phyloP scores from a whole-genome alignment of 495 filamentous ascomycete species.

The Hyaloscypha hepaticicola region DNA sequence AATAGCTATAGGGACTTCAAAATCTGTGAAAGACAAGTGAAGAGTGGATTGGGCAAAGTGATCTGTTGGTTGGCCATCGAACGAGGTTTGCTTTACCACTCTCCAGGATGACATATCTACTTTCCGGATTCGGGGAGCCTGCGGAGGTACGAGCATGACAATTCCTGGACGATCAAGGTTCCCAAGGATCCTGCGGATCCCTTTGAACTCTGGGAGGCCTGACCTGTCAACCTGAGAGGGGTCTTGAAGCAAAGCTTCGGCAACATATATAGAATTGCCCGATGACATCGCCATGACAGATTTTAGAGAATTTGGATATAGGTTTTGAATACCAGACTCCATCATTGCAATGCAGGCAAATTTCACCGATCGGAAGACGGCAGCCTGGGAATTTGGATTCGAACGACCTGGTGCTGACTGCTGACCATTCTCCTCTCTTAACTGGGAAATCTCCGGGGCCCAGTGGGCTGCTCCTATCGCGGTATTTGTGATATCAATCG shows the following conservation, averaged over 20 bases:
- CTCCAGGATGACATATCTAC: constrained; percentile 18
- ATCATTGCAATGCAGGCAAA: constrained; percentile 34
- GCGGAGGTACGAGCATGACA: constrained; percentile 34
- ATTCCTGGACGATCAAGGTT: constrained; percentile 37
- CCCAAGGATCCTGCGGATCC: constrained; percentile 30
- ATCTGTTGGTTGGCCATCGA: constrained; percentile 31
- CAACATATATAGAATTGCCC: constrained; percentile 35
- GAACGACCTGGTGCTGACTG: no score
- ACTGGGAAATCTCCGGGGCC: no score
- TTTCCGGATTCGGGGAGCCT: constrained; percentile 18
- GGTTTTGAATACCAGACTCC: constrained; percentile 30
- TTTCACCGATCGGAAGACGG: constrained; percentile 16
- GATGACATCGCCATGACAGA: constrained; percentile 33
- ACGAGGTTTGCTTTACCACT: constrained; percentile 30
- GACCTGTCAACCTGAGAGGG: constrained; percentile 15
- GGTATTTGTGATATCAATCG: no score
- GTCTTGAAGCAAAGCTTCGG: constrained; percentile 31
- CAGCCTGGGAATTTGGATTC: no score
- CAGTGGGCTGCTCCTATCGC: constrained; percentile 19
- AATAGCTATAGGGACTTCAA: constrained; percentile 28
- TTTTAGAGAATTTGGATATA: constrained; percentile 22
- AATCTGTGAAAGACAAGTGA: constrained; percentile 42
- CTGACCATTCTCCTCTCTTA: no score
- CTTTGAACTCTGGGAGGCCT: background rate
- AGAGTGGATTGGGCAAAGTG: constrained; percentile 37